phyloP scores from a whole-genome alignment of 73 alveolate species.

The Loxodes magnus region DNA sequence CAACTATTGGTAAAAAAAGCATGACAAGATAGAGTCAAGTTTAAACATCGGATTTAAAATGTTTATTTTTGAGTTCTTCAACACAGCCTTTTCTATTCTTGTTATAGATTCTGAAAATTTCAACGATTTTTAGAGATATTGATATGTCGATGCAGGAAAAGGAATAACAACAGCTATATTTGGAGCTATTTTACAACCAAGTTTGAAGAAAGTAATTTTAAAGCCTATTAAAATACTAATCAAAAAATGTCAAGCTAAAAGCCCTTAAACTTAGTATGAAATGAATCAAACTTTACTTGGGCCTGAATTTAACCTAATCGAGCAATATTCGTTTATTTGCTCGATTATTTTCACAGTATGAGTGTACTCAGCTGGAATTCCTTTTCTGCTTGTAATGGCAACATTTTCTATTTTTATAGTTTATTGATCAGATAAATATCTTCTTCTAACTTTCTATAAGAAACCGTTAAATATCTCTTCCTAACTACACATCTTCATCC shows the following conservation, averaged over 20 bases:
- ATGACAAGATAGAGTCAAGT: no score
- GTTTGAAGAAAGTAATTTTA: neutral
- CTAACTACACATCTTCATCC: conserved; percentile 3
- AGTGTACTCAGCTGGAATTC: conserved; percentile 47
- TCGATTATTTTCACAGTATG: conserved; percentile 17
- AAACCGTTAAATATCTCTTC: conserved; percentile 23
- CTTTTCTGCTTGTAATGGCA: conserved; percentile 22
- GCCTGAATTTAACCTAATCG: conserved; percentile 42
- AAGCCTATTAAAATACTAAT: no score
- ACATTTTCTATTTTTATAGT: conserved; percentile 12
- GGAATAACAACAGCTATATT: no score
- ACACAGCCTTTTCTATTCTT: no score
- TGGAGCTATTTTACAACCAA: no score
- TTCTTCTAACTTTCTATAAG: conserved; percentile 20
- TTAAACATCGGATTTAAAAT: no score
- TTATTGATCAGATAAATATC: conserved; percentile 45
- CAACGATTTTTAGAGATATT: neutral
- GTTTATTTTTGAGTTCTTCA: no score
- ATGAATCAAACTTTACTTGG: conserved; percentile 38
- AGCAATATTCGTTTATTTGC: conserved; percentile 29
- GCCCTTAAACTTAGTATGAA: conserved; percentile 24
- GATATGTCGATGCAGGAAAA: conserved; percentile 11
- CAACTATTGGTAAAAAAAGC: no score
- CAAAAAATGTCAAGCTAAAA: conserved; percentile 20
- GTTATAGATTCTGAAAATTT: no score